A percentile compares a stretch with the other conserved stretches of the same genome.
Evolutionary conservation across 2,329 filamentous ascomycete species (phyloP).

Genomic region (Monosporascus sp.): DNA sequence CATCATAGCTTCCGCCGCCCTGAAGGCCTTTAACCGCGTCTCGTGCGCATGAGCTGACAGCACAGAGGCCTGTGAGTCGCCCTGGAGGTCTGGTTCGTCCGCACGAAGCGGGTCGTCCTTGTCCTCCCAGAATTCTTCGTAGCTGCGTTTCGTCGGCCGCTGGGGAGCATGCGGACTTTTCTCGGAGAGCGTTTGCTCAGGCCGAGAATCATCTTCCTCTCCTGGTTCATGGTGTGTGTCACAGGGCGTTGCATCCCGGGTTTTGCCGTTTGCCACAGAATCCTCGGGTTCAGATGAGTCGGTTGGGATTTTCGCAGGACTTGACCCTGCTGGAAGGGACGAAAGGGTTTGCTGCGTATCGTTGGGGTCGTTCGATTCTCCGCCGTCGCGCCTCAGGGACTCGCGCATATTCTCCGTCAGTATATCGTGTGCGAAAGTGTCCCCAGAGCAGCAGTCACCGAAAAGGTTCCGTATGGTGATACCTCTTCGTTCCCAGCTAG

Average conservation of each 20-base stretch:
- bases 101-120: constrained; percentile 9
- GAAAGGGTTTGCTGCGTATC: constrained; percentile 8
- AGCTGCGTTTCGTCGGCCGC: not conserved
- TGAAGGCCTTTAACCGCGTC: constrained; percentile 25
- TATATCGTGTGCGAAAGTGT: constrained; percentile 59
- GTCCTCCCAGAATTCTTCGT: not conserved
- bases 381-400: not conserved
- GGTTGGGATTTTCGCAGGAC: not conserved
- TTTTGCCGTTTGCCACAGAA: too few relatives aligned
- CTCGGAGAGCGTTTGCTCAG: too few relatives aligned
- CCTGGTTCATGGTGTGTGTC: not conserved
- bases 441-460: constrained; percentile 58
- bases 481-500: constrained; percentile 54
- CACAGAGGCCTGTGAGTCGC: constrained; percentile 25
- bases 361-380: constrained; percentile 9
- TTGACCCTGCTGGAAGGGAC: not conserved
- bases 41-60: constrained; percentile 24
- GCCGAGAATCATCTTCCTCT: not conserved
- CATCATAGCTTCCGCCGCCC: constrained; percentile 21
- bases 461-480: constrained; percentile 67
- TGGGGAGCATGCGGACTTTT: not conserved
- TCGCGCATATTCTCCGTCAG: constrained; percentile 40
- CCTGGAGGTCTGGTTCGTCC: constrained; percentile 9
- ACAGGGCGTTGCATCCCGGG: not conserved
- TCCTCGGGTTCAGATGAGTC: not conserved